These are phyloP conservation scores for Talaromyces pinophilus DNA, from an alignment of 2,329 filamentous ascomycete genomes.

Conservation along the genomic window DNA sequence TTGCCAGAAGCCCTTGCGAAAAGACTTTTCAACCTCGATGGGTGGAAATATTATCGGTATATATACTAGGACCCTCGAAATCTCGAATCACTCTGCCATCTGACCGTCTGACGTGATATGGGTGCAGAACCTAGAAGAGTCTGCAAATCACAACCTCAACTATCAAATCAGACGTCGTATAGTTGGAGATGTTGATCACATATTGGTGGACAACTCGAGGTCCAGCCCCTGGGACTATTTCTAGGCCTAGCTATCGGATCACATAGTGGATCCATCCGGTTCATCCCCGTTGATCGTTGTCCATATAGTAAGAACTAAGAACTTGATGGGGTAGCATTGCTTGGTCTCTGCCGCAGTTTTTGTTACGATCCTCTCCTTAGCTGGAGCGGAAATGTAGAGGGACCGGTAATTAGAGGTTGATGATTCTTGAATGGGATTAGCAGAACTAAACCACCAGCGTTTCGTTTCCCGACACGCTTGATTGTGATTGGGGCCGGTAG, in stretches of 20 bases:
- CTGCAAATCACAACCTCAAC: background rate
- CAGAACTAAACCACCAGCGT: background rate
- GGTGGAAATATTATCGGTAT: background rate
- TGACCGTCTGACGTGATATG: background rate
- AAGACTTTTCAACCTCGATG: background rate
- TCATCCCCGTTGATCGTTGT: background rate
- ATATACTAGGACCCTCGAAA: background rate
- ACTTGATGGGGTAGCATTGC: background rate
- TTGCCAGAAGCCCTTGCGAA: constrained; percentile 11
- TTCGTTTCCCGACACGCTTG: background rate
- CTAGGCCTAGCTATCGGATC: background rate
- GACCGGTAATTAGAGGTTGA: background rate
- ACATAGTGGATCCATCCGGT: background rate
- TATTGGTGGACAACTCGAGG: background rate
- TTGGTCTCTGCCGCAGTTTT: background rate
- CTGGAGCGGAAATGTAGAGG: background rate
- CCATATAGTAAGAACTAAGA: background rate
- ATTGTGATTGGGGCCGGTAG: constrained; percentile 2
- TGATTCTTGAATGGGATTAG: background rate
- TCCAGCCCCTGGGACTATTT: constrained; percentile 1
- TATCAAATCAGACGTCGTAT: background rate
- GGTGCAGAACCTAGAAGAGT: background rate
- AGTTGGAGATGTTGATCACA: too few species aligned
- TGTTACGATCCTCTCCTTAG: background rate
- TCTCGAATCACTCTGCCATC: background rate